Evolutionary conservation across 2,329 filamentous ascomycete genomes (phyloP), one percentile per base, ranked within the genome.

Genomic region (Cladosporium colombiae): DNA sequence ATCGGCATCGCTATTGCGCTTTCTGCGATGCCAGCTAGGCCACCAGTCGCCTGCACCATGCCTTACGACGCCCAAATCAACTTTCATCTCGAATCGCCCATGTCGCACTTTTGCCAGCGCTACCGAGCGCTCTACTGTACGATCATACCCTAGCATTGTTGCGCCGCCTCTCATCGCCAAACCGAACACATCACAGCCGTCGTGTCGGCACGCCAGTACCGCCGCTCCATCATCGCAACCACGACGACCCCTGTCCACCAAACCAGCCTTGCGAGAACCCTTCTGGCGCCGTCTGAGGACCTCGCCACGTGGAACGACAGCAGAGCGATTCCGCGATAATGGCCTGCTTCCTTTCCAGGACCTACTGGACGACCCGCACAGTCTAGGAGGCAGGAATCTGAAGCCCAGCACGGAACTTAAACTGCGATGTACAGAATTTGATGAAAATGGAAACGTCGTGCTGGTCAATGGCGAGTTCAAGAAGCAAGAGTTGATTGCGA

Each of bases 401-500:
- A 95, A 94, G 78, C 90, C 91, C 2, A 89, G 90, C 29, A 89
- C 94, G 65, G 93, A 97, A 77, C 87, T 93, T 33, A 89, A 92
- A 67, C 82, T 99, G 70, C 86, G 95, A 63, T 99, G 95, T 76
- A 99, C 95, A 0, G 95, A 99, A 78, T 91, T 98, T 67, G 93
- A 98, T 73, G 92, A 93, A 77, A 88, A 91, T 74, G 95, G 95
- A 49, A 91, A 96, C 72, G 93, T 97, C 29, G 96, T 94, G 23
- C 83, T 98, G 66, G 91, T 96, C 23, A 96, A 96, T 75, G 92
- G 93, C 66, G 95, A 98, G 78, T 98, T 97, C 79, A 96, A 95
- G 81, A 99, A 99, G 84, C 95, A 89, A 74, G 95, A 99, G 81
- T 83, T 99, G 56, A 98, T 97, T 78, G 93, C 93, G 62, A 97